Conservation (phyloP, 2,329 filamentous ascomycete species). For the Fusarium subglutinans region DNA sequence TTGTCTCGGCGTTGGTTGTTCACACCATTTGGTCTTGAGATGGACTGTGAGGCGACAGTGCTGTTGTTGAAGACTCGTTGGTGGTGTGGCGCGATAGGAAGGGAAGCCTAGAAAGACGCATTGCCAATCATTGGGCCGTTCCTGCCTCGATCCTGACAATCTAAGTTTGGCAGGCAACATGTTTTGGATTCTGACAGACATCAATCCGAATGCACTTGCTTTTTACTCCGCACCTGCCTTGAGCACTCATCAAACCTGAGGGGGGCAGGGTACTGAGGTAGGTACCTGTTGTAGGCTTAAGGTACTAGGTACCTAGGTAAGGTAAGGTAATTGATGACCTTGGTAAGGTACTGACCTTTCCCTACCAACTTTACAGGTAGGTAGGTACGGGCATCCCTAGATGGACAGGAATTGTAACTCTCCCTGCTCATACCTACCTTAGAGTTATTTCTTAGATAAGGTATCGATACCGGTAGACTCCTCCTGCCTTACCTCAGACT, state of each 20-base stretch:
- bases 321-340: neutral
- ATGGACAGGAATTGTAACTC: neutral
- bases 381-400: neutral
- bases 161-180: slow-evolving; percentile 12
- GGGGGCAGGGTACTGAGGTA: neutral
- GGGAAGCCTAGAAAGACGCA: slow-evolving; percentile 20
- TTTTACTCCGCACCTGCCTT: neutral
- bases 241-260: neutral
- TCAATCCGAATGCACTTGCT: neutral
- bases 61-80: slow-evolving; percentile 12
- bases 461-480: neutral
- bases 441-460: neutral
- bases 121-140: slow-evolving; percentile 32
- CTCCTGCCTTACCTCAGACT: neutral
- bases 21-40: slow-evolving; percentile 7
- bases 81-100: slow-evolving; percentile 3
- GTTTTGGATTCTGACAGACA: neutral
- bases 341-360: neutral
- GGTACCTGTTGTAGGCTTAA: neutral
- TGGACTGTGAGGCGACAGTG: slow-evolving; percentile 5
- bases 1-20: neutral
- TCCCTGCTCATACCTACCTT: neutral
- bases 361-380: neutral
- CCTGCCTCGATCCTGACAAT: slow-evolving; percentile 17
- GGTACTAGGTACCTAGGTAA: too few relatives aligned